phyloP scores from a whole-genome alignment of 2,329 filamentous ascomycete species.

The Trichoderma koningii region DNA sequence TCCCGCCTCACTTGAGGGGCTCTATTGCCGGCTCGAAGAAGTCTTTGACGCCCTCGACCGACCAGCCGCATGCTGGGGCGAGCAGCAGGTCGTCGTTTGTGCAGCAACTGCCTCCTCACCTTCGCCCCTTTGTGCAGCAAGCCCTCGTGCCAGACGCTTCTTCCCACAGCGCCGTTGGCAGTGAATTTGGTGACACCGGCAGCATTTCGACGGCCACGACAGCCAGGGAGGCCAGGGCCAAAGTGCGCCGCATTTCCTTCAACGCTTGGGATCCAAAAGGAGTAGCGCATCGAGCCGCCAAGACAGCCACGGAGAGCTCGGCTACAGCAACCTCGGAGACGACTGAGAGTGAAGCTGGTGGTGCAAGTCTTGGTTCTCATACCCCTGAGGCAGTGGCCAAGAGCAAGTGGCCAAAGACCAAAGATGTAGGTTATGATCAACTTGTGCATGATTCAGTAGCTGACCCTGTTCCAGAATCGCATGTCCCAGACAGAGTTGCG shows the following conservation, averaged over 20 bases:
- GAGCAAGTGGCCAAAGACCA: constrained; percentile 34
- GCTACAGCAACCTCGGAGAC: constrained; percentile 26
- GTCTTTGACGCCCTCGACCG: background rate
- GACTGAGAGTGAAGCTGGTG: background rate
- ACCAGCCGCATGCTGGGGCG: background rate
- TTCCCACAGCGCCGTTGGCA: background rate
- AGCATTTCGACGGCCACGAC: constrained; percentile 40
- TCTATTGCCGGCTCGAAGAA: background rate
- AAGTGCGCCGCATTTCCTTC: constrained; percentile 28
- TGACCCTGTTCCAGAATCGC: constrained; percentile 15
- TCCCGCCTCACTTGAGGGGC: constrained; percentile 15
- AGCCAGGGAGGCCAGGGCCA: constrained; percentile 29
- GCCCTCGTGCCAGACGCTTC: background rate
- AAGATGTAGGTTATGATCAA: background rate
- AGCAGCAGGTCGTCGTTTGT: background rate
- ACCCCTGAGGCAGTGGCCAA: background rate
- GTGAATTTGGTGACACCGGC: background rate
- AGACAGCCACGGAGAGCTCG: constrained; percentile 33
- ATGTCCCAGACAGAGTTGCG: constrained; percentile 16
- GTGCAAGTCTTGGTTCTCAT: background rate
- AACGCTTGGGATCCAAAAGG: constrained; percentile 41
- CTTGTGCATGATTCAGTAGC: background rate
- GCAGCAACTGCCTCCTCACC: constrained; percentile 23
- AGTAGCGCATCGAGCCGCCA: constrained; percentile 30
- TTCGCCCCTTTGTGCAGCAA: background rate